phyloP scores from a whole-genome alignment of 2,329 filamentous ascomycete species.

The Huntiella omanensis region DNA sequence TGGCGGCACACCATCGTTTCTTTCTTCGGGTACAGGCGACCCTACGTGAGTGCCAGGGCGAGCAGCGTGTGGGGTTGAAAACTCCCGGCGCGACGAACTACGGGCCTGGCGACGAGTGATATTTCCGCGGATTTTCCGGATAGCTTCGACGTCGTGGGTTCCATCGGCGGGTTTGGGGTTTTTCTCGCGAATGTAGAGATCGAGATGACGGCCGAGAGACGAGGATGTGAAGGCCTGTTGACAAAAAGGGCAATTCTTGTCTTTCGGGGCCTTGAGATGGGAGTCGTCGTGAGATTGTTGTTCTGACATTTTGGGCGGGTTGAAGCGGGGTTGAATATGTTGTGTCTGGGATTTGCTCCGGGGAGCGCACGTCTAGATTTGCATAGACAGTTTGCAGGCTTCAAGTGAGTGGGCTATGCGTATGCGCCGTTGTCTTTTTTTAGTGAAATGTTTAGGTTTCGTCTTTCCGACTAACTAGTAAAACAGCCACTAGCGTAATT shows the following conservation, averaged over 20 bases:
- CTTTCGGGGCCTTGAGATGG: slow-evolving; percentile 41
- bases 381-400: slow-evolving; percentile 6
- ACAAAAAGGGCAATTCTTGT: slow-evolving; percentile 78
- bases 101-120: slow-evolving; percentile 77
- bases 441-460: no score
- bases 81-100: slow-evolving; percentile 26
- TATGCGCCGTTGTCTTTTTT: no score
- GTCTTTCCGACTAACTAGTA: no score
- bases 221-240: slow-evolving; percentile 82
- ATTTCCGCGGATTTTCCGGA: slow-evolving; percentile 59
- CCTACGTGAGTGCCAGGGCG: slow-evolving; percentile 18
- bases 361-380: slow-evolving; percentile 8
- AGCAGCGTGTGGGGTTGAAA: slow-evolving; percentile 38
- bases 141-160: slow-evolving; percentile 77
- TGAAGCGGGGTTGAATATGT: no score
- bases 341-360: slow-evolving; percentile 4
- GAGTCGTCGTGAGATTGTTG: slow-evolving; percentile 15
- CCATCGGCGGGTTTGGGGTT: slow-evolving; percentile 79
- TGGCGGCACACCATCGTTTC: slow-evolving; percentile 15
- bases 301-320: slow-evolving; percentile 18
- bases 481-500: no score
- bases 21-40: slow-evolving; percentile 17
- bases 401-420: no score
- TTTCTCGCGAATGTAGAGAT: slow-evolving; percentile 84
- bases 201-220: slow-evolving; percentile 78